These are phyloP conservation scores for Pichia phayaonensis DNA, from an alignment of 805 yeast genomes.

Conservation along the genomic window DNA sequence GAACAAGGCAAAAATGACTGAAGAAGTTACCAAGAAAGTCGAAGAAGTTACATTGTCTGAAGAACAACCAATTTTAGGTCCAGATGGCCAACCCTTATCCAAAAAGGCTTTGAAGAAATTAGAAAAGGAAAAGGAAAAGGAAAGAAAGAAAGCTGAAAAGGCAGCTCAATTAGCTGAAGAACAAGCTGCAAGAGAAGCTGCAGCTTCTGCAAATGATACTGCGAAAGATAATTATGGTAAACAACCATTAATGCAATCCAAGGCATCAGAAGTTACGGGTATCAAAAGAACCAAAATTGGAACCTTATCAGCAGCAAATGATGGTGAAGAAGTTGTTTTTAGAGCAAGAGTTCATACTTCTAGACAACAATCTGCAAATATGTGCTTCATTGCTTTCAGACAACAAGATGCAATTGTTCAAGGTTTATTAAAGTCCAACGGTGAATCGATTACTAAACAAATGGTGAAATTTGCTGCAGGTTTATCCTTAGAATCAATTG, in stretches of 20 bases:
- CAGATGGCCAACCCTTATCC: constrained; percentile 78
- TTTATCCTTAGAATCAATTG: constrained; percentile 83
- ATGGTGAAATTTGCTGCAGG: constrained; percentile 95
- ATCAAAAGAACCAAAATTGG: constrained; percentile 51
- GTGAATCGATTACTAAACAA: constrained; percentile 72
- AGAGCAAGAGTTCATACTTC: constrained; percentile 92
- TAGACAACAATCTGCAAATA: constrained; percentile 93
- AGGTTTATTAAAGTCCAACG: constrained; percentile 72
- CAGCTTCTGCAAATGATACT: constrained; percentile 71
- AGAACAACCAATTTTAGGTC: constrained; percentile 25
- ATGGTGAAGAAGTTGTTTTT: constrained; percentile 71
- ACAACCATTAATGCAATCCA: constrained; percentile 77
- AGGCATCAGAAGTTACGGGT: constrained; percentile 45
- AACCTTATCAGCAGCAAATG: constrained; percentile 51
- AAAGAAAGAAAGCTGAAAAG: constrained; percentile 83
- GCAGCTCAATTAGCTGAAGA: constrained; percentile 84
- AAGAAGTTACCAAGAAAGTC: constrained; percentile 24
- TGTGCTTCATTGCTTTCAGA: constrained; percentile 85
- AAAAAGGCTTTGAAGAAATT: constrained; percentile 94
- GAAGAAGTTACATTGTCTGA: constrained; percentile 17
- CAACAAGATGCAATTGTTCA: constrained; percentile 82
- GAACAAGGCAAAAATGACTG: constrained; percentile 17
- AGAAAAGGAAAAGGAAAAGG: constrained; percentile 89
- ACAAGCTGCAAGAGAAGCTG: constrained; percentile 66
- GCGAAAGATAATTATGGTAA: constrained; percentile 88